phyloP scores from a whole-genome alignment of 2,329 filamentous ascomycete species.

The Knufia fluminis region DNA sequence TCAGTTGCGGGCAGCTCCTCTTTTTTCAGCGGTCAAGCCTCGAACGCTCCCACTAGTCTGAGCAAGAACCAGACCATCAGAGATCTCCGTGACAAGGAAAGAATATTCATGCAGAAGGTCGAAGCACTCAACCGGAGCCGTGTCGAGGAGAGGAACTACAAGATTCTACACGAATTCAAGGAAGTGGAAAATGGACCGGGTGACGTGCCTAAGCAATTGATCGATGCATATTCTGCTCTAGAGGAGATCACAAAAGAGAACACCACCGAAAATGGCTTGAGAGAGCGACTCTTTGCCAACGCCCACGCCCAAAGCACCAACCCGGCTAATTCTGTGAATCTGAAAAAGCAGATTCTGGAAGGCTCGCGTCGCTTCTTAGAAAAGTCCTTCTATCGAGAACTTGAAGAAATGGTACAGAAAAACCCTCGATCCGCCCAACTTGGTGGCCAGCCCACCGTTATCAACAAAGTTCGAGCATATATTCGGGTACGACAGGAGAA shows the following conservation, averaged over 20 bases:
- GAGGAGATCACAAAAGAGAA: slow-evolving; percentile 70
- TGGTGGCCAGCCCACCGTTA: slow-evolving; percentile 75
- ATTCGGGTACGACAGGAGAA: slow-evolving; percentile 70
- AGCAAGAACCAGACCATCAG: slow-evolving; percentile 58
- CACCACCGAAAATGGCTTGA: slow-evolving; percentile 50
- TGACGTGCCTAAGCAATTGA: slow-evolving; percentile 62
- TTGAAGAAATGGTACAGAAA: slow-evolving; percentile 69
- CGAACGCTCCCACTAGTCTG: slow-evolving; percentile 43
- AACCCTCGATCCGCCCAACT: slow-evolving; percentile 82
- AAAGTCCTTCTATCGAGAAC: slow-evolving; percentile 65
- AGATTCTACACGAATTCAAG: slow-evolving; percentile 66
- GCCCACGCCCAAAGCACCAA: slow-evolving; percentile 71
- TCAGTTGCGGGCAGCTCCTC: slow-evolving; percentile 49
- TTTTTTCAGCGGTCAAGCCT: slow-evolving; percentile 59
- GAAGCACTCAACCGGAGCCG: slow-evolving; percentile 68
- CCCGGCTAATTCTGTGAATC: slow-evolving; percentile 52
- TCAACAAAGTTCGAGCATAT: slow-evolving; percentile 88
- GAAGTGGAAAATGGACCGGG: slow-evolving; percentile 63
- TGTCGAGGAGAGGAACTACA: slow-evolving; percentile 53
- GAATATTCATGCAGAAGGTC: slow-evolving; percentile 68
- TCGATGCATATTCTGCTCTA: slow-evolving; percentile 74
- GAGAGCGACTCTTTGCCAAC: slow-evolving; percentile 64
- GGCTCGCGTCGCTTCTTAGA: slow-evolving; percentile 76
- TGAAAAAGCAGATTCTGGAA: slow-evolving; percentile 69
- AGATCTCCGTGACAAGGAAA: slow-evolving; percentile 73